Evolutionary conservation across 1,139 yeast species (phyloP), one percentile per base, ranked within the genome.

Genomic region (Sugiyamaella neomexicana): DNA sequence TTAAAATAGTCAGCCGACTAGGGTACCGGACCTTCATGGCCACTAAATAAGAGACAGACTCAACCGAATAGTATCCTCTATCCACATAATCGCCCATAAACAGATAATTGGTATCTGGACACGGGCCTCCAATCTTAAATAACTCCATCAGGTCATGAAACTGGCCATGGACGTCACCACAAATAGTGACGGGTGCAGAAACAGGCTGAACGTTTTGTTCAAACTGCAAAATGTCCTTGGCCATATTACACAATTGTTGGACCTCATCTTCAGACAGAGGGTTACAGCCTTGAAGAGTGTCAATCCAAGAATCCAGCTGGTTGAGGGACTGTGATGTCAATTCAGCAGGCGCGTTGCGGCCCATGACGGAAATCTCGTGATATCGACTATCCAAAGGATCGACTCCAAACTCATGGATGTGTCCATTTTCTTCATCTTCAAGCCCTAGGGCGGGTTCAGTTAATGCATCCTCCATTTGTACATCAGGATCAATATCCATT

Each of bases 121-220:
- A 85, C 51, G 88, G 87, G 5, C 98, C 98, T 6, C 97, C 97
- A 63, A 89, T 85, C 54, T 78, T 77, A 74, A 93, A 91, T 53
- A 93, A 76, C 59, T 95, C 96, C 71, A 93, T 76, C 60, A 93
- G 75, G 72, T 93, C 99, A 72, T 95, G 98, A 60, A 93, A 81
- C 72, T 93, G 99, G 13, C 99, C 99, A 69, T 93, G 99, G 42
- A 93, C 93, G 70, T 93, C 98, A 53, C 99, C 99, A 74, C 99
- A 95, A 50, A 93, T 89, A n/a, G 98, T 91, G 49, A 89, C 97
- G 2, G 99, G 99, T 0, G 96, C 95, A 63, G 86, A 89, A 42
- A 93, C 97, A 5, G 91, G 90, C 68, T 91, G 96, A 48, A 93
- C 97, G 69, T 95, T 93, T 60, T 91, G 87, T 74, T 95, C 99